Evolutionary conservation across 441 rosid genomes (phyloP), one percentile per base, ranked within the genome.

Genomic region (Brassica balearica): DNA sequence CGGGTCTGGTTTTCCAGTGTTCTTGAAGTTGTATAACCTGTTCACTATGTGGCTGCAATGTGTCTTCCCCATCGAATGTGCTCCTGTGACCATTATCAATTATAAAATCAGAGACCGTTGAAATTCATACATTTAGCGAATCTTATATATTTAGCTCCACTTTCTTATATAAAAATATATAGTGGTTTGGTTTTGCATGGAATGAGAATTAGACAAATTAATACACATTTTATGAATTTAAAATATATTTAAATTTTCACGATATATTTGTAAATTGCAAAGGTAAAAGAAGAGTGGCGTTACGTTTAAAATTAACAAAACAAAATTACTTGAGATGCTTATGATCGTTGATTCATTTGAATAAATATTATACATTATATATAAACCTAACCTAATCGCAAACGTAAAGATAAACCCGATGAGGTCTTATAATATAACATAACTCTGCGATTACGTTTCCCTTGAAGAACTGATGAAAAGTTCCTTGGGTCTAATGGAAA

Each of bases 11-110:
- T 86, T 87, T 36, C 88, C 83, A 0, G 95, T 90, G 53, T 68
- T 83, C 58, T 84, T 88, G 90, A 77, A 92, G 77, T 90, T 89
- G 86, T 93, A 95, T 58, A 95, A 88, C 71, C 98, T 83, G 70
- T 89, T 89, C 23, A 72, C 84, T 10, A 93, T 68, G 74, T 79
- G 82, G 71, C 85, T 78, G 60, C 97, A 93, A 51, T 77, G 91
- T 12, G 92, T 86, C 72, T 77, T 84, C 10, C 98, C 99, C 86
- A 87, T 64, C 6, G 95, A 82, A 58, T 93, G 98, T 72, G 89
- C 90, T 66, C 93, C 99, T 89, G 88, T 65, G 41, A 38, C 3
- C 51, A 75, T 74, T 9, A 76, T 23, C 23, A 2, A n/a, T 32
- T 0, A 67, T 12, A 19, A 1, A 27, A 38, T 36, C 20, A 69